These are phyloP conservation scores for Aureobasidium sp. DNA, from an alignment of 2,329 filamentous ascomycete species.

Conservation along the genomic window DNA sequence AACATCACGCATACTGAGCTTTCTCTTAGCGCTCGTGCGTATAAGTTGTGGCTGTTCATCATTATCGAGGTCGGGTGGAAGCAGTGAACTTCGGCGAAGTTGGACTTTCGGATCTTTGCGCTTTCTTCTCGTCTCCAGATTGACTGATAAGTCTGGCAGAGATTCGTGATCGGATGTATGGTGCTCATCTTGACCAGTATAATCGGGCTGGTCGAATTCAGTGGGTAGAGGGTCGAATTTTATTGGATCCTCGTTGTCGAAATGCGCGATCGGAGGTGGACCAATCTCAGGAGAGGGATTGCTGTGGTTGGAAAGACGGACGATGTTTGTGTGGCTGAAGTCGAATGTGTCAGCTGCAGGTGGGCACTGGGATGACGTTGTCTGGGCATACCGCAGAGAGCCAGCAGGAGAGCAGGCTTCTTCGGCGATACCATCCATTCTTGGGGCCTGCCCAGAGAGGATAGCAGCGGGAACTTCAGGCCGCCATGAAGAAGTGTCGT, in stretches of 20 bases:
- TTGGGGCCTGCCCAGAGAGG: constrained; percentile 39
- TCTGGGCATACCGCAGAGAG: constrained; percentile 46
- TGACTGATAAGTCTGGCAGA: constrained; percentile 36
- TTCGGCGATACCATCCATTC: constrained; percentile 62
- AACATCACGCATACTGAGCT: constrained; percentile 48
- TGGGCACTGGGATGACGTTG: background rate
- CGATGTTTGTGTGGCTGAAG: constrained; percentile 50
- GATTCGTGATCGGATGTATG: constrained; percentile 28
- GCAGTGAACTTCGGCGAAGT: constrained; percentile 36
- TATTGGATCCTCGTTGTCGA: constrained; percentile 44
- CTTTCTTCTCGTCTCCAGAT: constrained; percentile 47
- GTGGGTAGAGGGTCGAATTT: constrained; percentile 33
- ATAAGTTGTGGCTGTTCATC: constrained; percentile 28
- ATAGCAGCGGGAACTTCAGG: constrained; percentile 14
- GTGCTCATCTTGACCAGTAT: constrained; percentile 16
- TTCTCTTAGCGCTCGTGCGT: constrained; percentile 50
- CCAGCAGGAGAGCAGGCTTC: constrained; percentile 60
- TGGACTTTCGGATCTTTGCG: constrained; percentile 44
- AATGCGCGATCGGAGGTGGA: constrained; percentile 47
- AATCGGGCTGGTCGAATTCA: background rate
- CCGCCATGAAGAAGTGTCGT: constrained; percentile 20
- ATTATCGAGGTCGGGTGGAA: constrained; percentile 32
- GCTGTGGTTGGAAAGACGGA: constrained; percentile 45
- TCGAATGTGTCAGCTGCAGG: constrained; percentile 36
- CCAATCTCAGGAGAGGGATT: constrained; percentile 64